A percentile compares a stretch with the other conserved stretches of the same genome.
Conservation (phyloP, 108 stramenopile genomes). For the Cyclotella atomus region DNA sequence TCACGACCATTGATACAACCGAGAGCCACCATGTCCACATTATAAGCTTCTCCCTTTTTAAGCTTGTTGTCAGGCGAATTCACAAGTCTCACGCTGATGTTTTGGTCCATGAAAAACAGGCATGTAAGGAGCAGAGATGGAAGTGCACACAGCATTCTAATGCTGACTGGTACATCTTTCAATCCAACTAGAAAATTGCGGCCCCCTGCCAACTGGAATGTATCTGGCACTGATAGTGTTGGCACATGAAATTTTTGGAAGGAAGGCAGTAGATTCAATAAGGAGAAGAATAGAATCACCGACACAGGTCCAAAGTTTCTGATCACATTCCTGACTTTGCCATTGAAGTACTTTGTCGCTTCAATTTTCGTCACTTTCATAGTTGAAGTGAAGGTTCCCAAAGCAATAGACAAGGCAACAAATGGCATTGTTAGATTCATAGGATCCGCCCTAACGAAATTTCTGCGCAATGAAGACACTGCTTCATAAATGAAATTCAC, state of each 20-base stretch:
- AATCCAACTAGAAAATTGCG: constrained; percentile 76
- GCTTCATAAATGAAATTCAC: constrained; percentile 96
- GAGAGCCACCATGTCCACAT: constrained; percentile 92
- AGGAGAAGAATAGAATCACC: constrained; percentile 81
- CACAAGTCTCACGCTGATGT: constrained; percentile 92
- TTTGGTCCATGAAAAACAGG: constrained; percentile 97
- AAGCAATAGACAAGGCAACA: constrained; percentile 74
- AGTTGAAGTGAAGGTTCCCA: constrained; percentile 73
- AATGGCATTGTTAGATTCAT: constrained; percentile 87
- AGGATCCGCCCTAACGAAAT: constrained; percentile 78
- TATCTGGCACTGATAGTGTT: constrained; percentile 76
- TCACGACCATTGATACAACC: constrained; percentile 84
- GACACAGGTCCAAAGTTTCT: constrained; percentile 94
- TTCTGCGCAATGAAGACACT: constrained; percentile 62
- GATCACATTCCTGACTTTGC: constrained; percentile 74
- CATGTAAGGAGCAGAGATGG: constrained; percentile 88
- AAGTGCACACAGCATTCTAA: constrained; percentile 78
- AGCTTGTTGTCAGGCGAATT: constrained; percentile 91
- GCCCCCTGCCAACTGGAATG: constrained; percentile 82
- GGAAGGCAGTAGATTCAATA: constrained; percentile 66
- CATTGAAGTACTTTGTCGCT: constrained; percentile 74
- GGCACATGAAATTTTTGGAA: constrained; percentile 77
- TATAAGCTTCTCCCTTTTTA: constrained; percentile 92
- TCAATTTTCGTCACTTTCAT: constrained; percentile 72
- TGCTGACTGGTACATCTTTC: constrained; percentile 61